Evolutionary conservation across 305 asterid genomes (phyloP).

Genomic region (Euphrasia arctica): DNA sequence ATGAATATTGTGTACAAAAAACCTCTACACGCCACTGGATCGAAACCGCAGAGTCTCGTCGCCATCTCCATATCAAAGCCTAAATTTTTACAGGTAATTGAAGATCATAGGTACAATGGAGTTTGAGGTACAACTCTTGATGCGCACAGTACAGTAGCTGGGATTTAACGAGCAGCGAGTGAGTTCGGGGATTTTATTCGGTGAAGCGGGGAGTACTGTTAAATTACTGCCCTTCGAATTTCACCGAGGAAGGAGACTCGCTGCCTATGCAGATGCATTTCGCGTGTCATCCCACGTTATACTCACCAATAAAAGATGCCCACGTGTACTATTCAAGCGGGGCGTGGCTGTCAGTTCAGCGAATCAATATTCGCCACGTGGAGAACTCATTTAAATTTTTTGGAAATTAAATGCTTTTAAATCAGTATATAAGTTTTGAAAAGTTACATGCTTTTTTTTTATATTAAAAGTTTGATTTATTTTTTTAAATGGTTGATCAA

Average conservation of each 20-base stretch:
- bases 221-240: neutral
- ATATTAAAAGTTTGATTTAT: no score
- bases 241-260: neutral
- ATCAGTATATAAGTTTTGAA: no score
- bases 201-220: neutral
- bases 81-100: neutral
- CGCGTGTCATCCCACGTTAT: no score
- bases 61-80: constrained; percentile 33
- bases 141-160: neutral
- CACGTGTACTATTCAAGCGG: no score
- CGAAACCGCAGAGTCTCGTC: constrained; percentile 51
- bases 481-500: no score
- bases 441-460: no score
- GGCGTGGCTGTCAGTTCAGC: no score
- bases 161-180: neutral
- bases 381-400: no score
- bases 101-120: constrained; percentile 1
- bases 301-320: no score
- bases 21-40: constrained; percentile 66
- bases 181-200: constrained; percentile 17
- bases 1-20: constrained; percentile 41
- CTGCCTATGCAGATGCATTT: no score
- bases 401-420: no score
- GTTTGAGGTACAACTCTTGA: neutral
- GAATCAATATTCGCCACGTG: no score